Base-by-base conservation (phyloP, 2,329 filamentous ascomycete species). In the Akanthomyces muscarius region DNA sequence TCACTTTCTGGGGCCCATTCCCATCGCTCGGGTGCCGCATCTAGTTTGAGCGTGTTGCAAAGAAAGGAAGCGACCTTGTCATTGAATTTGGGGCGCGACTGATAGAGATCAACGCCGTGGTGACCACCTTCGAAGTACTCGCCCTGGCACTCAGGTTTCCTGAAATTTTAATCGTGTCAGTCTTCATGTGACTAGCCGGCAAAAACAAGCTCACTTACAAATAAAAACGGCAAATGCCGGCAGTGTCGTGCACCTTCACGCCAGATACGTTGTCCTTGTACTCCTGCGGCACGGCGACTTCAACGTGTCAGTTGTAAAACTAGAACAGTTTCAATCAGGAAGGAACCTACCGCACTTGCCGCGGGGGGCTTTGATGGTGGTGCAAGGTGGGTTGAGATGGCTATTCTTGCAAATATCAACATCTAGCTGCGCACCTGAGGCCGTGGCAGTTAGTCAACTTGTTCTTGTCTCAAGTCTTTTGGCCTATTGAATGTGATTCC, bases 211-310 rank as follows among this genome's bases (percentile, higher is more conserved):
- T 30, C 28, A 23, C 52, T 42, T 55, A 55, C 52, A 28, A 7
- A 14, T 55, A 55, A n/a, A 55, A 55, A 5, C 52, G 52, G 16
- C 52, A 55, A 14, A 55, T 55, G 38, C 52, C 41, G 8, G 14
- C 16, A 33, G 52, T 1, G 7, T 42, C 21, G 5, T 55, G 52
- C 4, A 23, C n/a, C 16, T 38, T 42, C 2, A 55, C 52, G 21
- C 52, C 52, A 42, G 52, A 55, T 7, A 55, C 36, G 5, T 18
- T 14, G 8, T 28, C 23, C 10, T 28, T 28, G 36, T 55, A 55
- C 8, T 14, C 21, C 21, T 48, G 21, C 2, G 45, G 36, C 10
- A 48, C 21, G 45, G 45, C 11, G 23, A 48, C 45, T 48, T 5
- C 10, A 28, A 11, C 13, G 21, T 48, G 21, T 48, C 16, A 48